Conservation (phyloP, 139 green algal genomes). For the Chlorella sorokiniana region DNA sequence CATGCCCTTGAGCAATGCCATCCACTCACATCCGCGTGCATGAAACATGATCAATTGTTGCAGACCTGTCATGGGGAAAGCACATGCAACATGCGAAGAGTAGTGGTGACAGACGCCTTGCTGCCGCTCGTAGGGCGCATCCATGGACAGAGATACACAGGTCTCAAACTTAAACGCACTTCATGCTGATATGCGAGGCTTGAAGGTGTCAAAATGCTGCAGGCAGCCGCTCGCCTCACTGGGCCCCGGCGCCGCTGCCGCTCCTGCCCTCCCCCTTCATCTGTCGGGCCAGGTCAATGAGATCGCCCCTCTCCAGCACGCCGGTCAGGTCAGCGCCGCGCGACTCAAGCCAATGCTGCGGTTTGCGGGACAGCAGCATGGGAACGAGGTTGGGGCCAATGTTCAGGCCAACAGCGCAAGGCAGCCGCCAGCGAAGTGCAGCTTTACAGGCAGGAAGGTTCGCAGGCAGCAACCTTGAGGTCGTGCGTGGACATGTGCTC, state of each 20-base stretch:
- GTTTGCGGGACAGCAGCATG: neutral
- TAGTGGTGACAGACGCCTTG: too few species aligned
- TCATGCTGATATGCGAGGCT: too few species aligned
- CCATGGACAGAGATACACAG: too few species aligned
- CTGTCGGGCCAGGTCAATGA: neutral
- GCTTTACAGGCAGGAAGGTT: neutral
- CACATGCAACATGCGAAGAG: too few species aligned
- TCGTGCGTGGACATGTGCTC: slow-evolving; percentile 17
- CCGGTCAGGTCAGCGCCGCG: neutral
- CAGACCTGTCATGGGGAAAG: too few species aligned
- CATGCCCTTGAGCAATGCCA: too few species aligned
- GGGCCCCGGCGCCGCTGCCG: neutral
- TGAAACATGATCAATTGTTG: too few species aligned
- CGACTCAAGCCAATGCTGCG: neutral
- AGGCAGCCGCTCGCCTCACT: neutral
- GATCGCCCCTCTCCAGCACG: neutral
- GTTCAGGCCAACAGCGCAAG: neutral
- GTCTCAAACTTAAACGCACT: too few species aligned
- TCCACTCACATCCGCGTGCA: too few species aligned
- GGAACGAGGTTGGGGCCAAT: neutral
- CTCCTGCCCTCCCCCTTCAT: neutral
- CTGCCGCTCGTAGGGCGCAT: too few species aligned
- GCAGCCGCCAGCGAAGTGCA: neutral
- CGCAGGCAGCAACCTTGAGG: neutral
- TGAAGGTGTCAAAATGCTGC: neutral